phyloP scores from a whole-genome alignment of 2,329 filamentous ascomycete species.

The Phaeosphaeriaceae sp. region DNA sequence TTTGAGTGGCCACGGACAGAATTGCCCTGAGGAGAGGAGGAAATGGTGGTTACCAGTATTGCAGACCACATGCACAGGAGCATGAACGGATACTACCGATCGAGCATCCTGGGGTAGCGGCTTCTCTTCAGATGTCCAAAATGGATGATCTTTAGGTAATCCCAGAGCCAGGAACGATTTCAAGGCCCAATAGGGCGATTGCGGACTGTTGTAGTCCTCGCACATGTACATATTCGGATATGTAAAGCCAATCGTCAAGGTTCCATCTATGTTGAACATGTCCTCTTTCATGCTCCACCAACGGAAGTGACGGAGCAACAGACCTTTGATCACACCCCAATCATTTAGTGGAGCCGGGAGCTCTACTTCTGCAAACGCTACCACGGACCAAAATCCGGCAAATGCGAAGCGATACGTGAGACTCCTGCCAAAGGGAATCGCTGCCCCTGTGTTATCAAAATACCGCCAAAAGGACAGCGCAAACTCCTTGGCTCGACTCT shows the following conservation, averaged over 20 bases:
- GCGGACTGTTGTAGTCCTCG: slow-evolving; percentile 65
- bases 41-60: slow-evolving; percentile 44
- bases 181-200: slow-evolving; percentile 63
- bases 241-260: slow-evolving; percentile 57
- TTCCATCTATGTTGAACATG: slow-evolving; percentile 59
- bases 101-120: slow-evolving; percentile 25
- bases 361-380: slow-evolving; percentile 52
- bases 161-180: slow-evolving; percentile 58
- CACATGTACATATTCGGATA: slow-evolving; percentile 62
- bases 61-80: slow-evolving; percentile 57
- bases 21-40: slow-evolving; percentile 41
- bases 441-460: slow-evolving; percentile 57
- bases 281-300: slow-evolving; percentile 56
- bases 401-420: slow-evolving; percentile 61
- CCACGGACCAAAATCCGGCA: slow-evolving; percentile 57
- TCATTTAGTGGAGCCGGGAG: slow-evolving; percentile 49
- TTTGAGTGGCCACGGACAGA: slow-evolving; percentile 46
- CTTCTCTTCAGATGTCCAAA: slow-evolving; percentile 57
- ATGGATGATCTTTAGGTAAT: slow-evolving; percentile 47
- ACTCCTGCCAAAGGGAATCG: slow-evolving; percentile 61
- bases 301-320: slow-evolving; percentile 58
- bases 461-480: slow-evolving; percentile 56
- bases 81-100: slow-evolving; percentile 15
- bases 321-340: slow-evolving; percentile 55
- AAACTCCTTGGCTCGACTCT: slow-evolving; percentile 52